Conservation (phyloP, 352 stramenopile species). For the Phytophthora foliorum region DNA sequence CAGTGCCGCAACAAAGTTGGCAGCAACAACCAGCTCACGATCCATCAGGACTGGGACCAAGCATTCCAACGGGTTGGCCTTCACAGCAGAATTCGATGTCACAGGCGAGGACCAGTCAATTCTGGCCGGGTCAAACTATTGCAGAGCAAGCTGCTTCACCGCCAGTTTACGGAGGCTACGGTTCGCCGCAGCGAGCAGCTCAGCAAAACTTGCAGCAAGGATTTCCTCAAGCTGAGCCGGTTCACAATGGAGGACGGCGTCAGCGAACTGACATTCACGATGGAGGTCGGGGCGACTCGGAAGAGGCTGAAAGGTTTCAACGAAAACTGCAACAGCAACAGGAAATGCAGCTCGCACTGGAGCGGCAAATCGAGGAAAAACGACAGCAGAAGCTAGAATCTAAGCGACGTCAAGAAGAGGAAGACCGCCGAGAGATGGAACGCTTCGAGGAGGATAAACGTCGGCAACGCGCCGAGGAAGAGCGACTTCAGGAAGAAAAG, state of each 20-base stretch:
- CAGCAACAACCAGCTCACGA: slow-evolving; percentile 21
- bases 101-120: slow-evolving; percentile 25
- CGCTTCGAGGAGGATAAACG: slow-evolving; percentile 62
- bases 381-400: slow-evolving; percentile 66
- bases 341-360: slow-evolving; percentile 62
- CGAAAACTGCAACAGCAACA: slow-evolving; percentile 54
- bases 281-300: slow-evolving; percentile 18
- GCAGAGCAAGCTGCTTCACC: slow-evolving; percentile 6
- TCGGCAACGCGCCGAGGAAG: slow-evolving; percentile 52
- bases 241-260: slow-evolving; percentile 29
- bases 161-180: background rate
- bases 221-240: slow-evolving; percentile 11
- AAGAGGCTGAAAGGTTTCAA: slow-evolving; percentile 25
- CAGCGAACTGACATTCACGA: slow-evolving; percentile 39
- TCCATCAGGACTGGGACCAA: background rate
- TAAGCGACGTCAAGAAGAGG: slow-evolving; percentile 63
- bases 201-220: slow-evolving; percentile 4
- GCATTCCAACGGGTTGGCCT: slow-evolving; percentile 10
- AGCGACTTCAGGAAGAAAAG: slow-evolving; percentile 58
- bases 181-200: slow-evolving; percentile 2
- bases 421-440: slow-evolving; percentile 63
- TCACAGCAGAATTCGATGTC: slow-evolving; percentile 11
- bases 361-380: slow-evolving; percentile 75
- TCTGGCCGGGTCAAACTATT: slow-evolving; percentile 8
- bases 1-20: slow-evolving; percentile 22